Conservation (phyloP, 768 basidiomycete species). For the Lactarius hatsudake region DNA sequence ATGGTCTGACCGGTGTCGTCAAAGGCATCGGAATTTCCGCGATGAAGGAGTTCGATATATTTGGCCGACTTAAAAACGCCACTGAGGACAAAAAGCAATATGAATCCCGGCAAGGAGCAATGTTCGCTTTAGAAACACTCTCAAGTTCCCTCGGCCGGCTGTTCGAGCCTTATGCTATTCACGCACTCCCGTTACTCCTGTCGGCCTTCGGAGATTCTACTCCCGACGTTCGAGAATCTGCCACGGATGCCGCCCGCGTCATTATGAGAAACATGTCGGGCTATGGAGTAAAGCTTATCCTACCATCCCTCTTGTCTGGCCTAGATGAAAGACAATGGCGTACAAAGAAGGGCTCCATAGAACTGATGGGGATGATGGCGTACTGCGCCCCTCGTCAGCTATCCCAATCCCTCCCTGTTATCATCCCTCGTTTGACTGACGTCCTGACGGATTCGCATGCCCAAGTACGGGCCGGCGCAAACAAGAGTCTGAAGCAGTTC, state of each 20-base stretch:
- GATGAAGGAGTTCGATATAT: conserved; percentile 81
- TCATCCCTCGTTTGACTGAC: conserved; percentile 92
- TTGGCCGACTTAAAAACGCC: conserved; percentile 67
- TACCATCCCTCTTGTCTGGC: conserved; percentile 85
- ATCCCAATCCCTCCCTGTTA: conserved; percentile 90
- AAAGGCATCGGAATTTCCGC: conserved; percentile 86
- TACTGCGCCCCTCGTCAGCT: conserved; percentile 96
- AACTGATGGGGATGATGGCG: conserved; percentile 96
- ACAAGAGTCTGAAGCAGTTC: conserved; percentile 94
- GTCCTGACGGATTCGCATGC: conserved; percentile 97
- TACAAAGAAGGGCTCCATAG: conserved; percentile 96
- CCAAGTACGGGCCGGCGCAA: conserved; percentile 90
- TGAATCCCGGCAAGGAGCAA: conserved; percentile 86
- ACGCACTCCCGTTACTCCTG: conserved; percentile 80
- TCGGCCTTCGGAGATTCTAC: conserved; percentile 83
- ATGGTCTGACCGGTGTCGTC: conserved; percentile 89
- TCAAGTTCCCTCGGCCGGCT: conserved; percentile 81
- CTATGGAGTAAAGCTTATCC: conserved; percentile 92
- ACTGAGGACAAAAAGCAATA: conserved; percentile 87
- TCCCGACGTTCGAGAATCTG: conserved; percentile 88
- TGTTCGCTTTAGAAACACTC: conserved; percentile 94
- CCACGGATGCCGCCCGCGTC: conserved; percentile 84
- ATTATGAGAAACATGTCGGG: conserved; percentile 96
- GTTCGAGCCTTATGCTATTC: conserved; percentile 91
- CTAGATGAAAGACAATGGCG: conserved; percentile 99